Evolutionary conservation across 1,284 basidiomycete species (phyloP).

Genomic region (Meripilus lineatus): DNA sequence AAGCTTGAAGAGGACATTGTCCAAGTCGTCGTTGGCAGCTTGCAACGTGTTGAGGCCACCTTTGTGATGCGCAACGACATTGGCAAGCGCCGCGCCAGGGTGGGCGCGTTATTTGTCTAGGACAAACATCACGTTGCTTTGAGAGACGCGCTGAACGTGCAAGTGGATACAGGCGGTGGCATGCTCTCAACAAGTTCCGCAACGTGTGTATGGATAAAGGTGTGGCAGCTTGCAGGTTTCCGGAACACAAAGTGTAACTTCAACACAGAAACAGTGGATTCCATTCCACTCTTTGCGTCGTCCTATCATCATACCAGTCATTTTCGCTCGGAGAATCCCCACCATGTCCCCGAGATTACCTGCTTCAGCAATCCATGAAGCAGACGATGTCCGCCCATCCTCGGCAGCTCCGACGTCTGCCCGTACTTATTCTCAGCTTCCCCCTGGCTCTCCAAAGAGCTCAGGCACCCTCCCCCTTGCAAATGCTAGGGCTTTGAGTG

Average conservation of each 20-base stretch:
- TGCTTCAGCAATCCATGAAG: background rate
- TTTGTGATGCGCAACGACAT: too few relatives aligned
- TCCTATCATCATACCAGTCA: background rate
- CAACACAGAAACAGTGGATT: conserved; percentile 2
- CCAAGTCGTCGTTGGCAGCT: too few relatives aligned
- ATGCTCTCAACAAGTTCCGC: background rate
- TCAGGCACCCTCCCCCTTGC: conserved; percentile 3
- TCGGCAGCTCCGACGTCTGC: conserved; percentile 7
- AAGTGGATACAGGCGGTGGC: background rate
- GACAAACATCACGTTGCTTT: too few relatives aligned
- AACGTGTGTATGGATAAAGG: background rate
- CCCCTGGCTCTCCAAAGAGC: background rate
- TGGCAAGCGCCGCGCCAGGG: too few relatives aligned
- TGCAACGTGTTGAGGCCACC: too few relatives aligned
- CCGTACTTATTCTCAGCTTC: background rate
- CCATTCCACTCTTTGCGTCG: background rate
- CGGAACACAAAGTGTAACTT: background rate
- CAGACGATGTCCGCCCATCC: conserved; percentile 4
- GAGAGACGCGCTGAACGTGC: too few relatives aligned
- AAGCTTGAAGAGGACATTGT: too few relatives aligned
- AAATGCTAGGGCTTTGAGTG: conserved; percentile 4
- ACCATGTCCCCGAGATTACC: conserved; percentile 2
- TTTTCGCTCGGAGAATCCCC: too few relatives aligned
- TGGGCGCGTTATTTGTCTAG: too few relatives aligned
- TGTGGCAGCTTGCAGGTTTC: background rate